These are phyloP conservation scores for Dissophora ornata DNA, from an alignment of 192 early-diverging fungal genomes.

Conservation along the genomic window DNA sequence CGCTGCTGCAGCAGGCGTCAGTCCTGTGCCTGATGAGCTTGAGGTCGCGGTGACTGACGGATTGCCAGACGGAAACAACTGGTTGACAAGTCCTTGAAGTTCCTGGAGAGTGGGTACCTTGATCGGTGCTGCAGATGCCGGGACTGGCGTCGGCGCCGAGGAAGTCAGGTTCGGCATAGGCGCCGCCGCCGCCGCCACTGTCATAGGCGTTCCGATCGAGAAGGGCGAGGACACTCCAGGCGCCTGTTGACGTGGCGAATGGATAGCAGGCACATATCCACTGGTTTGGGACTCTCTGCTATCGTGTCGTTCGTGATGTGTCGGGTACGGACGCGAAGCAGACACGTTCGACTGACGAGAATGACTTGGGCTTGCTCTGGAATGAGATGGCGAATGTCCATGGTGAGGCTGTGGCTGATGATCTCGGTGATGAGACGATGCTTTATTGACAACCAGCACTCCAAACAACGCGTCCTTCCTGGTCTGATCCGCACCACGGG, in stretches of 20 bases:
- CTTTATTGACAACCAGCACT: conserved; percentile 69
- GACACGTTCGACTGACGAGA: conserved; percentile 3
- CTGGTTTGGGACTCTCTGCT: conserved; percentile 8
- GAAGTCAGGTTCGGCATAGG: too few species aligned
- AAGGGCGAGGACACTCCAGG: not conserved
- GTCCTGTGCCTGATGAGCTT: conserved; percentile 3
- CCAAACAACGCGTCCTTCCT: conserved; percentile 65
- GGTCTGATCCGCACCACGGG: conserved; percentile 18
- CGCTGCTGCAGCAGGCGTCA: conserved; percentile 36
- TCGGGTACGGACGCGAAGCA: conserved; percentile 20
- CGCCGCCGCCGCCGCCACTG: not conserved
- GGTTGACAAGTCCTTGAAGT: conserved; percentile 44
- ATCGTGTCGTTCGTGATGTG: conserved; percentile 17
- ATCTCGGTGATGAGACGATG: conserved; percentile 20
- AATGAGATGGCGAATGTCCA: conserved; percentile 18
- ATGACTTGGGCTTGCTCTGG: not conserved
- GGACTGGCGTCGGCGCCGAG: not conserved
- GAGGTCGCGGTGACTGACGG: not conserved
- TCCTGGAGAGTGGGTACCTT: conserved; percentile 34
- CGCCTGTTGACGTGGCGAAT: not conserved
- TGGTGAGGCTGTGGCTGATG: conserved; percentile 4
- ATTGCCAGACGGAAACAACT: conserved; percentile 31
- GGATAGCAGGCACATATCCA: not conserved
- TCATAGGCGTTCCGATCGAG: conserved; percentile 2
- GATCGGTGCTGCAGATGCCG: not conserved